Evolutionary conservation across 2,329 filamentous ascomycete genomes (phyloP).

Genomic region (Penicillium sp.): DNA sequence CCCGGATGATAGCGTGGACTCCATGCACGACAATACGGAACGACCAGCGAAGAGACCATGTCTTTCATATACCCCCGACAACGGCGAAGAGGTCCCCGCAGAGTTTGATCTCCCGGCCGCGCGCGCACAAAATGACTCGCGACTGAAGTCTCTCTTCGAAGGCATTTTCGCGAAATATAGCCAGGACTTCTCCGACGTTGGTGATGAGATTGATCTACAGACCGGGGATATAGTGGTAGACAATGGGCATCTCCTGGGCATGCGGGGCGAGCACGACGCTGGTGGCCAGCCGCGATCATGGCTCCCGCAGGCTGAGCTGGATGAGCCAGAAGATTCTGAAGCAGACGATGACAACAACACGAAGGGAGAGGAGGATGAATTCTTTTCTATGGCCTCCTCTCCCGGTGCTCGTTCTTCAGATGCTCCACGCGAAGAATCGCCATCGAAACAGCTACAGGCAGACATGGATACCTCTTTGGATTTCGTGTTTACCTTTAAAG

Average conservation of each 20-base stretch:
- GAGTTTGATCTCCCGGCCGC: conserved; percentile 59
- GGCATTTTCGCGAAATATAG: conserved; percentile 86
- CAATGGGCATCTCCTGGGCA: conserved; percentile 75
- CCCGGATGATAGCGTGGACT: neutral
- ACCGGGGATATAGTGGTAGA: conserved; percentile 83
- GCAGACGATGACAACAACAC: conserved; percentile 3
- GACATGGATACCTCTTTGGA: neutral
- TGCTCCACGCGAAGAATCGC: neutral
- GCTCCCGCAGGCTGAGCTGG: conserved; percentile 20
- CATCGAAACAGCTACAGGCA: neutral
- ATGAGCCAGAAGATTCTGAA: conserved; percentile 8
- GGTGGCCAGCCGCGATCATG: conserved; percentile 30
- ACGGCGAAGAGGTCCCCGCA: conserved; percentile 20
- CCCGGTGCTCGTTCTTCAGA: neutral
- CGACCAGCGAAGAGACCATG: conserved; percentile 57
- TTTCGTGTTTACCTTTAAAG: conserved; percentile 7
- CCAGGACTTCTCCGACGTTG: conserved; percentile 75
- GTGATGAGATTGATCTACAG: conserved; percentile 82
- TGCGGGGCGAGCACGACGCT: conserved; percentile 57
- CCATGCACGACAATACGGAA: conserved; percentile 22
- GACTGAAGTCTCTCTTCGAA: conserved; percentile 81
- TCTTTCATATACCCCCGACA: conserved; percentile 36
- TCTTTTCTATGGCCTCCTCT: neutral
- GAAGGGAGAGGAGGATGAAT: conserved; percentile 5
- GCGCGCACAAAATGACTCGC: conserved; percentile 64